These are phyloP conservation scores for Groenewaldozyma auringiensis DNA, from an alignment of 1,139 yeast genomes.

Conservation along the genomic window DNA sequence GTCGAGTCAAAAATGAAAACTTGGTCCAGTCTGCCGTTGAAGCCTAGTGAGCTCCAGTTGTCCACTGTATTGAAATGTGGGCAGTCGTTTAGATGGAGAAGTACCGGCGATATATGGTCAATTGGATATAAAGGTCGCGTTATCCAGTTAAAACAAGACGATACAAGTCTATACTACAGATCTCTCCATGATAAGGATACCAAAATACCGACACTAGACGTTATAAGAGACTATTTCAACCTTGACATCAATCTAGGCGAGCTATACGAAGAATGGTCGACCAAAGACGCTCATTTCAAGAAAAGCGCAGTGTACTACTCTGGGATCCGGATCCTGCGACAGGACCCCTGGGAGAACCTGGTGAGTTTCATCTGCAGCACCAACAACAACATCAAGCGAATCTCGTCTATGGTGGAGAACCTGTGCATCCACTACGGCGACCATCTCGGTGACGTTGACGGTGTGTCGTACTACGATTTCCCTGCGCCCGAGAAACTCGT, in stretches of 20 bases:
- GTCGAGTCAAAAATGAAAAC: constrained; percentile 2
- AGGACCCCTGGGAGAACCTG: constrained; percentile 95
- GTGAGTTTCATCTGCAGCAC: constrained; percentile 89
- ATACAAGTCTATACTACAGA: constrained; percentile 24
- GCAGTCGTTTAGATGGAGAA: constrained; percentile 44
- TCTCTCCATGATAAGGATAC: constrained; percentile 12
- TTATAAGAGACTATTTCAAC: constrained; percentile 64
- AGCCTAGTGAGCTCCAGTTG: constrained; percentile 46
- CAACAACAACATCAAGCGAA: constrained; percentile 90
- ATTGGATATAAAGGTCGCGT: constrained; percentile 32
- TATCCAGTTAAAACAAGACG: constrained; percentile 30
- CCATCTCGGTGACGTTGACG: constrained; percentile 48
- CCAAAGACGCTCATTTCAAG: constrained; percentile 44
- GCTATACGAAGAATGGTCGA: constrained; percentile 57
- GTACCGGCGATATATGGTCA: constrained; percentile 26
- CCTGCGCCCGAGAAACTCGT: constrained; percentile 57
- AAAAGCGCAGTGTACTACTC: constrained; percentile 36
- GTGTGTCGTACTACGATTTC: constrained; percentile 58
- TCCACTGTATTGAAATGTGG: constrained; percentile 77
- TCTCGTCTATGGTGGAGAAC: constrained; percentile 85
- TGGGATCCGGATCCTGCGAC: constrained; percentile 79
- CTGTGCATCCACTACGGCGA: constrained; percentile 69
- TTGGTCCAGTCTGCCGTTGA: constrained; percentile 25
- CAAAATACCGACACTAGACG: constrained; percentile 35
- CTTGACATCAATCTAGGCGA: constrained; percentile 46